Evolutionary conservation across 2,329 filamentous ascomycete genomes (phyloP), one percentile per base, ranked within the genome.

Genomic region (Seiridium cupressi): DNA sequence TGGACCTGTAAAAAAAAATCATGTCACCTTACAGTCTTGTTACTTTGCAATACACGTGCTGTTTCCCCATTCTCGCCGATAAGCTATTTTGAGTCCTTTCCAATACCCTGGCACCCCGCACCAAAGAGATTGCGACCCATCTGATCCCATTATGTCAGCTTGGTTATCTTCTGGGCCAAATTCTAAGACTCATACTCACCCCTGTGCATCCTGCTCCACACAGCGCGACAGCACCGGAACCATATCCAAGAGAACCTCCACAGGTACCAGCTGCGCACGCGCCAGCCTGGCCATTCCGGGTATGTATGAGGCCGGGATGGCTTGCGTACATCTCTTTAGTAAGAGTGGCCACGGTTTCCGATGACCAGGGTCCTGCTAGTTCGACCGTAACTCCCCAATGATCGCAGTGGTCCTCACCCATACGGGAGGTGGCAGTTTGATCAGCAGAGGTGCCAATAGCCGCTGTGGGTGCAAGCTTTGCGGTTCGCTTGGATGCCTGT

Each of bases 251-350:
- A 8, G 34, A 36, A 46, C 58, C 58, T 3, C 58, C 58, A 31
- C 58, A 60, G 6, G 58, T 60, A 18, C 58, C 58, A 26, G 46
- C 46, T 5, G 58, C 58, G 40, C 58, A 60, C n/a, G 47, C 58
- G 7, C 58, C 58, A 1, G 53, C 35, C 35, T 57, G 51, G 4
- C 58, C 58, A 11, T 53, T 42, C 5, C 26, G 35, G 26, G 44
- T 51, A n/a, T 60, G 58, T 11, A 60, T 60, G 7, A 46, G 10
- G 5, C 58, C 58, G 5, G 58, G 58, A 46, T 40, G 53, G 5
- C 35, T 44, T 2, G 58, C 31, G 53, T 60, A 60, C 53, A 60
- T 60, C 31, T 56, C 51, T 9, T 54, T 44, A 3, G 58, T 57
- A 13, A 60, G 53, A 9, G 53, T 40, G 3, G 47, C 51, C 6